Evolutionary conservation across 1,284 basidiomycete genomes (phyloP).

Genomic region (Cronartium ribicola): DNA sequence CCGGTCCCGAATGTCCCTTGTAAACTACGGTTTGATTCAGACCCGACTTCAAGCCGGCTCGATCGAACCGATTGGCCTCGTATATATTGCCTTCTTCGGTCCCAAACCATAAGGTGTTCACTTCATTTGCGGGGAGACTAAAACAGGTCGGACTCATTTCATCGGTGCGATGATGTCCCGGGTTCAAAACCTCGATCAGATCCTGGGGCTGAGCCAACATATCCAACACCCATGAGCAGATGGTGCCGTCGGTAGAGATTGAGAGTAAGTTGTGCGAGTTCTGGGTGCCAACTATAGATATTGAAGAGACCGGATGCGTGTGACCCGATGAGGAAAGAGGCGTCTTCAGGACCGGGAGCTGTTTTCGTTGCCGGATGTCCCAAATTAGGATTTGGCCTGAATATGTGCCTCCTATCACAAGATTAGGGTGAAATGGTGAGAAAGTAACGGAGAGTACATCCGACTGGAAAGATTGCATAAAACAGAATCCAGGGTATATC

Average conservation of each 20-base stretch:
- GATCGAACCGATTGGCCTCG: constrained; percentile 89
- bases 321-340: constrained; percentile 86
- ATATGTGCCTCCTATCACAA: constrained; percentile 95
- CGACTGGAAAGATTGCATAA: constrained; percentile 59
- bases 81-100: constrained; percentile 97
- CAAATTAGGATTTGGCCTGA: constrained; percentile 96
- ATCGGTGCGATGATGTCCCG: constrained; percentile 83
- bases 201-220: constrained; percentile 98
- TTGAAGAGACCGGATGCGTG: constrained; percentile 95
- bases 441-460: constrained; percentile 94
- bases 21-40: constrained; percentile 86
- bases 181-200: constrained; percentile 77
- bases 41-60: constrained; percentile 91
- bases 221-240: constrained; percentile 96
- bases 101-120: constrained; percentile 90
- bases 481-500: not conserved
- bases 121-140: constrained; percentile 90
- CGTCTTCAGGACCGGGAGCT: constrained; percentile 90
- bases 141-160: constrained; percentile 90
- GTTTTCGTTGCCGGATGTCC: constrained; percentile 90
- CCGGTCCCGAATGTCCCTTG: constrained; percentile 82
- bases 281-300: constrained; percentile 95
- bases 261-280: constrained; percentile 96
- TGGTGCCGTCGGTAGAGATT: constrained; percentile 88
- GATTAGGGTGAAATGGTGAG: constrained; percentile 94